Evolutionary conservation across 2,329 filamentous ascomycete genomes (phyloP).

Genomic region (Apiospora koreana): DNA sequence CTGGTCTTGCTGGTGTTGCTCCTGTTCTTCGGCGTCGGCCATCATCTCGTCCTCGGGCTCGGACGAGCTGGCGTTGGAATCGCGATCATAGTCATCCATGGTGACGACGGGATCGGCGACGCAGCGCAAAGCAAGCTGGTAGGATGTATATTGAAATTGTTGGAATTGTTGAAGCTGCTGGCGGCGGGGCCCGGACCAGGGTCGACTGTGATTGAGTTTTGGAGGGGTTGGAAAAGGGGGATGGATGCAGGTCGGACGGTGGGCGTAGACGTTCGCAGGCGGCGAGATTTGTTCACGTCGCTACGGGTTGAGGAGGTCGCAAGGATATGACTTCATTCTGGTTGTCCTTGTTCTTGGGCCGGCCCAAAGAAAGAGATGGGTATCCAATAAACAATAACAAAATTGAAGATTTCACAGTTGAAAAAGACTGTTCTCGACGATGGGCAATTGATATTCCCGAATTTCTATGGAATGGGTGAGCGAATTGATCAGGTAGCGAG

Average conservation of each 20-base stretch:
- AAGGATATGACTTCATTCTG: constrained; percentile 1
- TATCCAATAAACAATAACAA: background rate
- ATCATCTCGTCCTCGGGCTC: constrained; percentile 40
- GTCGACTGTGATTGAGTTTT: background rate
- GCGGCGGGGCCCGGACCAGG: background rate
- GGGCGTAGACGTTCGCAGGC: background rate
- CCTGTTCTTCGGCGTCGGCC: constrained; percentile 28
- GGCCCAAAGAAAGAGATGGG: background rate
- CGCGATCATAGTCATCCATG: constrained; percentile 42
- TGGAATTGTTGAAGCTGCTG: background rate
- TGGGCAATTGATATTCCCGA: background rate
- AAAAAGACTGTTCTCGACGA: background rate
- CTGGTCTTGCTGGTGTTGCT: constrained; percentile 25
- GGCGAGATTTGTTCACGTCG: background rate
- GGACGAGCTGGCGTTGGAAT: constrained; percentile 45
- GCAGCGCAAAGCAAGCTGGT: background rate
- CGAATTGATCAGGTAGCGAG: background rate
- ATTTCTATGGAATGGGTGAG: no score
- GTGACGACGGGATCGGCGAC: constrained; percentile 18
- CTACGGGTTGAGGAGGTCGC: background rate
- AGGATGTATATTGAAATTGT: background rate
- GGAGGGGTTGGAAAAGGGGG: background rate
- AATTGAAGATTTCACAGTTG: background rate
- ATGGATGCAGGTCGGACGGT: background rate
- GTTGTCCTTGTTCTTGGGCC: background rate